Evolutionary conservation across 2,329 filamentous ascomycete species (phyloP), one percentile per base, ranked within the genome.

Genomic region (Microthyrium microscopicum): DNA sequence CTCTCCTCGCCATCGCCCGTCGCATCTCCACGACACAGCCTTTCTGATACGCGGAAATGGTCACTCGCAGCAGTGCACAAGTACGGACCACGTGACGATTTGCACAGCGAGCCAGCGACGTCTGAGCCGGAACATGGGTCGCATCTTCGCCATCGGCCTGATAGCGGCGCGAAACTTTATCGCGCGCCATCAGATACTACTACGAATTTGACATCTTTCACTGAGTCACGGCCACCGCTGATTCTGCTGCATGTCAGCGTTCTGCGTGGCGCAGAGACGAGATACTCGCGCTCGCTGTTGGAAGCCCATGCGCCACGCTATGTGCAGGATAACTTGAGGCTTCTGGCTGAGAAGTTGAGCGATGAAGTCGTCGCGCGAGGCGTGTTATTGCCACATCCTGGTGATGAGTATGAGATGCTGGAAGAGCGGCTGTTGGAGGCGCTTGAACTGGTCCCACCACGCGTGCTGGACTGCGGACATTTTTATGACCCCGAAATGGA

Each of bases 221-320:
- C 49, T 5, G 41, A 42, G 29, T 45, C 46, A 7, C 42, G 44
- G 39, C 61, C 62, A n/a, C 81, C 81, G 3, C 62, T 89, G 2
- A 77, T 89, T 1, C 60, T 89, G 29, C 61, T 89, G 4, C 81
- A 89, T 44, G 74, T 81, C 22, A 85, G 79, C 0, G 60, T 87
- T 1, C 58, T 89, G 4, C 79, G 81, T 0, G 61, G 82, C 7
- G 62, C 71, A 26, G 13, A 21, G 4, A 70, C 77, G 61, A 60
- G 64, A 1, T 84, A 77, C 29, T 57, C 61, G 4, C 52, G 57
- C 33, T 54, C 61, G 5, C 44, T 57, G 13, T 56, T 73, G 44
- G 56, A 54, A 29, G 61, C 64, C 20, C 50, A 66, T 5, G 54
- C 73, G 37, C 67, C 68, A 40, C 53, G 54, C 40, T 48, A 53